A percentile compares a stretch with the other conserved stretches of the same genome.
Evolutionary conservation across 2,329 filamentous ascomycete species (phyloP).

Genomic region (Talaromyces sp.): DNA sequence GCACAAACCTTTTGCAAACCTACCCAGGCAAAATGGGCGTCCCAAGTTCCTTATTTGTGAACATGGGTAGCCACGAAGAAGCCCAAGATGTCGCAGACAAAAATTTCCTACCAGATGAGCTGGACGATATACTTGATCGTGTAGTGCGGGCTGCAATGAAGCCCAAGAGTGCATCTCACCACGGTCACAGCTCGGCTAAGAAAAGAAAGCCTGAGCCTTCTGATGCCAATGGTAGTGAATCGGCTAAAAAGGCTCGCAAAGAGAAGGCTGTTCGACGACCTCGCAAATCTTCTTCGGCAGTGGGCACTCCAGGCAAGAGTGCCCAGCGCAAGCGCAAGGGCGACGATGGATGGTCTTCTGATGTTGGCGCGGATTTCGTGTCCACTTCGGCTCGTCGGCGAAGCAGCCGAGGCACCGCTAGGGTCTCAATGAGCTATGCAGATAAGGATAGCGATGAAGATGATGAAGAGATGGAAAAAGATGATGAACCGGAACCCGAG

Average conservation of each 20-base stretch:
- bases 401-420: constrained; percentile 41
- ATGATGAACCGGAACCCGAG: constrained; percentile 33
- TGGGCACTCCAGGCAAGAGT: constrained; percentile 31
- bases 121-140: constrained; percentile 76
- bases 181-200: constrained; percentile 29
- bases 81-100: constrained; percentile 86
- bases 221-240: constrained; percentile 28
- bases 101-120: constrained; percentile 76
- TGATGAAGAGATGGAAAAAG: constrained; percentile 44
- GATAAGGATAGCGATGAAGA: constrained; percentile 50
- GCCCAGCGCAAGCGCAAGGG: constrained; percentile 42
- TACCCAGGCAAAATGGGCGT: constrained; percentile 80
- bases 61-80: constrained; percentile 73
- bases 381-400: constrained; percentile 40
- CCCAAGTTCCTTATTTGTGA: constrained; percentile 75
- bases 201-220: constrained; percentile 47
- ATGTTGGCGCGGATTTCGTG: constrained; percentile 42
- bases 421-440: constrained; percentile 44
- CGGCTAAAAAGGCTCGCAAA: constrained; percentile 36
- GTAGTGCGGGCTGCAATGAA: constrained; percentile 72
- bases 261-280: constrained; percentile 29
- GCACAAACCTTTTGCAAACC: constrained; percentile 68
- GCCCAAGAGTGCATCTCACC: constrained; percentile 48
- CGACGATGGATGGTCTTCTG: constrained; percentile 45
- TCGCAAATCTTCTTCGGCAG: constrained; percentile 39